Percentiles rank a stretch among this genome's conserved stretches.
Conservation (phyloP, 1,284 basidiomycete genomes). For the Cryptococcus sp. region DNA sequence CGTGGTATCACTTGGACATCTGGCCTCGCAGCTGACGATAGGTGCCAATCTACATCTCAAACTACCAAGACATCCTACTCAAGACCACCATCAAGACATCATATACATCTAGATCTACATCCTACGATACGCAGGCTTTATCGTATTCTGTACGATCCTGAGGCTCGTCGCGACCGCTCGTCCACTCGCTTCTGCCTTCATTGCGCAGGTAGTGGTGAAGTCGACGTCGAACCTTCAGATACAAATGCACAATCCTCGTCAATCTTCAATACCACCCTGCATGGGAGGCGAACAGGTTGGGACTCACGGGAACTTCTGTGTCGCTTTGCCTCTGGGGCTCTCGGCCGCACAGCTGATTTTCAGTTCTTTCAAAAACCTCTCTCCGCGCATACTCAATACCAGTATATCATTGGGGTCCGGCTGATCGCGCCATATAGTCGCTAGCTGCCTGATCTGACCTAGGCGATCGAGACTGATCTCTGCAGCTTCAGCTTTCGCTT, state of each 20-base stretch:
- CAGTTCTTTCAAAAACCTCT: constrained; percentile 10
- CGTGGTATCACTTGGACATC: no score
- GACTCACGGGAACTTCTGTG: constrained; percentile 25
- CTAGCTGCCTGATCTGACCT: constrained; percentile 27
- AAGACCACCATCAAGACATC: neutral
- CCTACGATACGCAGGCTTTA: constrained; percentile 6
- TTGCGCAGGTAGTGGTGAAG: constrained; percentile 28
- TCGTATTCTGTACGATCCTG: neutral
- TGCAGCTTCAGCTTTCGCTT: constrained; percentile 6
- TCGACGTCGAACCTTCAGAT: constrained; percentile 40
- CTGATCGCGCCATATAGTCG: constrained; percentile 26
- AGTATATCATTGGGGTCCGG: constrained; percentile 11
- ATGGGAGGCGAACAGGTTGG: neutral
- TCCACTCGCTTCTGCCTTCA: constrained; percentile 27
- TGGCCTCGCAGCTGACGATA: no score
- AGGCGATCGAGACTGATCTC: constrained; percentile 2
- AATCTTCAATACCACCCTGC: no score
- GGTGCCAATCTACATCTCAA: no score
- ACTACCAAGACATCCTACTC: neutral
- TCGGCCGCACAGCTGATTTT: constrained; percentile 28
- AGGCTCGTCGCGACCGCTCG: constrained; percentile 5
- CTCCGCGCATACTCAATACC: constrained; percentile 10
- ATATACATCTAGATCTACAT: neutral
- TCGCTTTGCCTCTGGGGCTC: neutral
- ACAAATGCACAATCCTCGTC: neutral